Evolutionary conservation across 148 eudicot species (phyloP), one percentile per base, ranked within the genome.

Genomic region (Camellia lanceoleosa): DNA sequence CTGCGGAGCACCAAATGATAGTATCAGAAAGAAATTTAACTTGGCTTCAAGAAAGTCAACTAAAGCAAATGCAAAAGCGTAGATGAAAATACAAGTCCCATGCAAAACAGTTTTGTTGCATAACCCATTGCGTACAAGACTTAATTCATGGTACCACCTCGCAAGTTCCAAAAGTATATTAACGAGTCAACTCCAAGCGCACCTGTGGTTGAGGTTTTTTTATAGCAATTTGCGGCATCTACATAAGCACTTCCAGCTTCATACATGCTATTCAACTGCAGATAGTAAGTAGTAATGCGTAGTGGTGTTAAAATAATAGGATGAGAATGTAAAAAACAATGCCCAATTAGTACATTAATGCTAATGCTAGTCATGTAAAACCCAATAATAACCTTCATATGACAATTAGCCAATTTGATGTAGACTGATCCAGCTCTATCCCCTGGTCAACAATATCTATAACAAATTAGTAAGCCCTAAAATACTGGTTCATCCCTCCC

Each of bases 141-240:
- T 49, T 49, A 49, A 7, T 49, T 49, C 52, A 49, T 49, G 52
- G 52, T 7, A 2, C 52, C 52, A 49, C 52, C 38, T 9, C 2
- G 23, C 8, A 20, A 63, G 20, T 63, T 20, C 68, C 7, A 19
- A 63, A n/a, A 20, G 38, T 7, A 5, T 63, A 63, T 49, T 49
- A 49, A 49, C 52, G 7, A 49, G 62, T 15, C 14, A 58, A 58
- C 18, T 11, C 9, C 62, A 73, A 42, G 83, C 87, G 75, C 64
- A 85, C 90, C 73, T 68, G 51, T 67, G 14, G 80, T 83, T 73
- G 85, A 79, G 49, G 82, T 83, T 83, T 83, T 87, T 84, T 79
- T 85, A 66, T 81, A 87, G 71, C 90, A 85, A n/a, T 77, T 71
- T n/a, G 90, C 90, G 56, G 90, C 83, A 81, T 85, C 86, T 55